These are phyloP conservation scores for Clavispora fructus DNA, from an alignment of 805 yeast genomes.

Conservation along the genomic window DNA sequence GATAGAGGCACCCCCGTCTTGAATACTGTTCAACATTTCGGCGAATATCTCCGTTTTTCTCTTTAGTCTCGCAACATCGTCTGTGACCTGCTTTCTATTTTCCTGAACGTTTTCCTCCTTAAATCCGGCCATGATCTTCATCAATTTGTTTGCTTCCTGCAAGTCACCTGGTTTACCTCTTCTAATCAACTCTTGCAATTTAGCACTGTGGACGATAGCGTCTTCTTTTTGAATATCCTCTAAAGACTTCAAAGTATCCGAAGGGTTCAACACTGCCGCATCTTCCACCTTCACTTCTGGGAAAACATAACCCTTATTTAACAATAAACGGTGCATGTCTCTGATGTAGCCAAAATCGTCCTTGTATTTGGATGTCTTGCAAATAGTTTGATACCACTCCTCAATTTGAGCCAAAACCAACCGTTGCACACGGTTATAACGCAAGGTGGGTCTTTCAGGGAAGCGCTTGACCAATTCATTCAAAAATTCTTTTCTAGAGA, in stretches of 20 bases:
- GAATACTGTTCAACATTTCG: constrained; percentile 68
- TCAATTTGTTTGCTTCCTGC: constrained; percentile 91
- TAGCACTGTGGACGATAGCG: constrained; percentile 87
- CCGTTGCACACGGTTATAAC: constrained; percentile 78
- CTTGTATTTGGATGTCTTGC: constrained; percentile 82
- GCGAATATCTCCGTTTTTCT: constrained; percentile 82
- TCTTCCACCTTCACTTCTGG: constrained; percentile 90
- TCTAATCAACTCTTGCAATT: constrained; percentile 90
- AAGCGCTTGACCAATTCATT: constrained; percentile 89
- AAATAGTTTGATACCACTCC: constrained; percentile 95
- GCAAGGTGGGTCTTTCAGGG: constrained; percentile 90
- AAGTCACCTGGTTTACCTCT: constrained; percentile 94
- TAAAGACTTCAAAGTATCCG: constrained; percentile 79
- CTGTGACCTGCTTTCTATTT: constrained; percentile 72
- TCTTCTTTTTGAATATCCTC: constrained; percentile 92
- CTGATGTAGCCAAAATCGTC: constrained; percentile 88
- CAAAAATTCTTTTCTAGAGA: constrained; percentile 88
- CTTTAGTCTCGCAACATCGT: constrained; percentile 76
- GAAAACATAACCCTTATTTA: constrained; percentile 87
- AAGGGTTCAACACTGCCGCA: constrained; percentile 87
- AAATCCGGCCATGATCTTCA: constrained; percentile 98
- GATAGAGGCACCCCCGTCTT: constrained; percentile 33
- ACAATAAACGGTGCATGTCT: constrained; percentile 90
- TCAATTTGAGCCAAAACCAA: constrained; percentile 85
- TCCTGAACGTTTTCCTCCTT: constrained; percentile 73